phyloP scores from a whole-genome alignment of 1,284 basidiomycete species.

The Malassezia nana region DNA sequence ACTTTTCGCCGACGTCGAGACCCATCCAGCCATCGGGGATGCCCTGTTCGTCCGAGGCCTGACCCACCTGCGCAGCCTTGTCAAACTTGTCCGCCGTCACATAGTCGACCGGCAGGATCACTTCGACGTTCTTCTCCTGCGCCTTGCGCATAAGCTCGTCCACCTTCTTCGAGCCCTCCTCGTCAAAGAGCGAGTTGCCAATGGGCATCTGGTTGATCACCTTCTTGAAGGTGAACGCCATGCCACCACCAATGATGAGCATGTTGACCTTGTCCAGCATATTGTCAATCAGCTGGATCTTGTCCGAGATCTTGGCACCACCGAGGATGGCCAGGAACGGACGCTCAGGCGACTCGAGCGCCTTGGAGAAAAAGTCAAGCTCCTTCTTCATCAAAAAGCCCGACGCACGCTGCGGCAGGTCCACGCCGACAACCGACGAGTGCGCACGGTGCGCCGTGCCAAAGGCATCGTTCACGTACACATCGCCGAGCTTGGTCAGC shows the following conservation, averaged over 20 bases:
- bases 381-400: slow-evolving; percentile 99
- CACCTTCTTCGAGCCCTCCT: slow-evolving; percentile 80
- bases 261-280: slow-evolving; percentile 98
- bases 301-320: slow-evolving; percentile 97
- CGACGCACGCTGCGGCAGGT: slow-evolving; percentile 82
- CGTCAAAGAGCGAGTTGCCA: slow-evolving; percentile 87
- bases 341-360: slow-evolving; percentile 81
- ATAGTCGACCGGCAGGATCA: slow-evolving; percentile 92
- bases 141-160: slow-evolving; percentile 77
- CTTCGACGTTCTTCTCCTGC: slow-evolving; percentile 80
- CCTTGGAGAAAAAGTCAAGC: slow-evolving; percentile 96
- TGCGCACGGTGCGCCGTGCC: slow-evolving; percentile 97
- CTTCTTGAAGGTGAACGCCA: slow-evolving; percentile 99
- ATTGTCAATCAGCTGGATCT: slow-evolving; percentile 97
- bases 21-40: slow-evolving; percentile 93
- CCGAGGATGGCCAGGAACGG: slow-evolving; percentile 98
- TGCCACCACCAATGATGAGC: slow-evolving; percentile 92
- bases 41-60: slow-evolving; percentile 62
- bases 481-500: slow-evolving; percentile 84
- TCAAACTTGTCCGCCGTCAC: slow-evolving; percentile 89
- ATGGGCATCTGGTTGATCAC: slow-evolving; percentile 71
- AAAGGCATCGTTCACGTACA: slow-evolving; percentile 98
- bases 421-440: slow-evolving; percentile 94
- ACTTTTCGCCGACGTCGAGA: slow-evolving; percentile 61
- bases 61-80: slow-evolving; percentile 72